Percentiles rank a stretch among this genome's conserved stretches.
Evolutionary conservation across 2,329 filamentous ascomycete species (phyloP).

Genomic region (Grosmannia penicillata): DNA sequence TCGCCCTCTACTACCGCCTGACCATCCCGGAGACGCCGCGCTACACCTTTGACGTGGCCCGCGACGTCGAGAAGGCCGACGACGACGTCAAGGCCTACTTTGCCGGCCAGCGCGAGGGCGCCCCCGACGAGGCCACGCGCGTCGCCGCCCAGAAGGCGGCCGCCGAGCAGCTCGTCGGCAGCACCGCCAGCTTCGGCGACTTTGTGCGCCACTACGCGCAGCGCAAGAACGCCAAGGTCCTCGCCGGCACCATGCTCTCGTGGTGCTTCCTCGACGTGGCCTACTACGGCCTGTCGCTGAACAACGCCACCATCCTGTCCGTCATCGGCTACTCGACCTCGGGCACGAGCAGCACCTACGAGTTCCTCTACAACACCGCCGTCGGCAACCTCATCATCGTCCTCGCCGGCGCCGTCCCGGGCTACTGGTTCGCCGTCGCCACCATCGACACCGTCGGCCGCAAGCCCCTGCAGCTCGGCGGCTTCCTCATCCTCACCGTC

Average conservation of each 20-base stretch:
- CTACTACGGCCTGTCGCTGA: slow-evolving; percentile 57
- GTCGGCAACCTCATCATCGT: slow-evolving; percentile 69
- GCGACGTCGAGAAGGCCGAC: slow-evolving; percentile 58
- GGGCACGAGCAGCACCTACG: slow-evolving; percentile 40
- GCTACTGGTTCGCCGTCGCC: slow-evolving; percentile 70
- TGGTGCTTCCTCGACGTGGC: slow-evolving; percentile 62
- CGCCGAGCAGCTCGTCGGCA: slow-evolving; percentile 40
- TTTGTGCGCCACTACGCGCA: slow-evolving; percentile 57
- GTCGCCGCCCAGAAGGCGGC: slow-evolving; percentile 39
- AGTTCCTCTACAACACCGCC: slow-evolving; percentile 58
- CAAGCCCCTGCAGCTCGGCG: slow-evolving; percentile 59
- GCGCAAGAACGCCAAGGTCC: slow-evolving; percentile 56
- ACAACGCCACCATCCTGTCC: slow-evolving; percentile 57
- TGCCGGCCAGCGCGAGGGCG: slow-evolving; percentile 43
- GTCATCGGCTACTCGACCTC: slow-evolving; percentile 56
- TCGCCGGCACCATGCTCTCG: slow-evolving; percentile 51
- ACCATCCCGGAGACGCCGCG: slow-evolving; percentile 81
- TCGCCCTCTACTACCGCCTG: slow-evolving; percentile 64
- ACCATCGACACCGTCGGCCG: slow-evolving; percentile 56
- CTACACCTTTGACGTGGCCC: slow-evolving; percentile 71
- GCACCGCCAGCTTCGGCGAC: slow-evolving; percentile 58
- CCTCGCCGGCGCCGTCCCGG: slow-evolving; percentile 63
- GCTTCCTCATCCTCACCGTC: slow-evolving; percentile 45
- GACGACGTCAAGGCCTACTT: slow-evolving; percentile 66
- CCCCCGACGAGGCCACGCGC: slow-evolving; percentile 53